A percentile compares a stretch with the other conserved stretches of the same genome.
Evolutionary conservation across 2,329 filamentous ascomycete species (phyloP).

Genomic region (Periconia digitata): DNA sequence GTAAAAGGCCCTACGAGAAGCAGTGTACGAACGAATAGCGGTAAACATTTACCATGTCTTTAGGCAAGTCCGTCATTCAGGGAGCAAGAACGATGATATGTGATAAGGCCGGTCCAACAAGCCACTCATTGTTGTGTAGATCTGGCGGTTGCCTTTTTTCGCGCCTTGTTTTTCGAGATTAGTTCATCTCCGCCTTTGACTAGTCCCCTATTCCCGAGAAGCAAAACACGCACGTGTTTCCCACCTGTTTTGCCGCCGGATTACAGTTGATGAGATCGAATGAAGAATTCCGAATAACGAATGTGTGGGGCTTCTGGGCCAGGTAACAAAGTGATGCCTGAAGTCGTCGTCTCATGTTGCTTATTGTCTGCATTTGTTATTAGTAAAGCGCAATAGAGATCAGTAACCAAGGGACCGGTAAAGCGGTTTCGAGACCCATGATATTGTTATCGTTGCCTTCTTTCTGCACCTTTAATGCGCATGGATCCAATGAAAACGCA

Average conservation of each 20-base stretch:
- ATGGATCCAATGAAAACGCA: constrained; percentile 18
- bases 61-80: constrained; percentile 18
- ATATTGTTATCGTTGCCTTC: not conserved
- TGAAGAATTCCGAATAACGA: not conserved
- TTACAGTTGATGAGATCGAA: not conserved
- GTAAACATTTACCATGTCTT: constrained; percentile 25
- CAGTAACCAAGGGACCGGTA: not conserved
- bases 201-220: not conserved
- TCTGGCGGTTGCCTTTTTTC: constrained; percentile 32
- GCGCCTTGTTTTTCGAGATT: constrained; percentile 21
- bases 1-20: constrained; percentile 9
- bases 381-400: not conserved
- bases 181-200: constrained; percentile 9
- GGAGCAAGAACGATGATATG: constrained; percentile 5
- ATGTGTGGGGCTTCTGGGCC: not conserved
- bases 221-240: not conserved
- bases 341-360: not conserved
- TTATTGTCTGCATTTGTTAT: not conserved
- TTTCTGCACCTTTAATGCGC: constrained; percentile 11
- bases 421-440: not conserved
- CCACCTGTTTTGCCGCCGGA: not conserved
- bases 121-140: not conserved
- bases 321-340: not conserved
- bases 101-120: constrained; percentile 10
- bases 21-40: constrained; percentile 12